phyloP scores from a whole-genome alignment of 495 filamentous ascomycete species.

The Monascus purpureus region DNA sequence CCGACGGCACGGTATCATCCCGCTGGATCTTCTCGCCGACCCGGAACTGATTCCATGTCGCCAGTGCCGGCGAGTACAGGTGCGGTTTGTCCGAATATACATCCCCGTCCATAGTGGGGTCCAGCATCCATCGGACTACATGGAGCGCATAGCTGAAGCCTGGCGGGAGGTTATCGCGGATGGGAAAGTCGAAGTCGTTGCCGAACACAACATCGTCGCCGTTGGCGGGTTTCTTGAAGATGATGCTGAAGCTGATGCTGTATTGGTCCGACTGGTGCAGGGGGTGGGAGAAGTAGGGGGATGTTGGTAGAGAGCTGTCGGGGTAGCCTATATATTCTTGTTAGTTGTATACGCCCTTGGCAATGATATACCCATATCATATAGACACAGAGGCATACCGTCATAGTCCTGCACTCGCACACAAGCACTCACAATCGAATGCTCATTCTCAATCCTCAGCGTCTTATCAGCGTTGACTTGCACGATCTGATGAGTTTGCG shows the following conservation, averaged over 20 bases:
- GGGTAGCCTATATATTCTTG: slow-evolving; percentile 42
- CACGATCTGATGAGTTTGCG: slow-evolving; percentile 47
- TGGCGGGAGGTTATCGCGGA: slow-evolving; percentile 72
- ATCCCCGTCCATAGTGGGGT: slow-evolving; percentile 80
- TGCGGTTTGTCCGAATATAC: slow-evolving; percentile 75
- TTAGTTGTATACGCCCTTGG: slow-evolving; percentile 2
- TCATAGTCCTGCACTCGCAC: slow-evolving; percentile 55
- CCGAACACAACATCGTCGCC: slow-evolving; percentile 72
- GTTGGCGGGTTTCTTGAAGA: slow-evolving; percentile 49
- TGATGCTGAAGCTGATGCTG: slow-evolving; percentile 62
- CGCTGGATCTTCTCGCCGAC: slow-evolving; percentile 38
- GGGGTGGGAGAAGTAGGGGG: slow-evolving; percentile 59
- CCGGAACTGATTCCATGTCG: slow-evolving; percentile 57
- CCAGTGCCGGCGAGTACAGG: slow-evolving; percentile 64
- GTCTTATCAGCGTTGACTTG: slow-evolving; percentile 53
- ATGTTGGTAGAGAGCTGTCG: slow-evolving; percentile 39
- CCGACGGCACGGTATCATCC: slow-evolving; percentile 4
- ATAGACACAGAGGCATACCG: slow-evolving; percentile 18
- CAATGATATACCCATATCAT: not conserved
- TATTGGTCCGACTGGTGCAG: slow-evolving; percentile 65
- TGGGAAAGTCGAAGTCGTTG: slow-evolving; percentile 82
- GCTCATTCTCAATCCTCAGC: slow-evolving; percentile 42
- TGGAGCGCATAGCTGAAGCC: slow-evolving; percentile 71
- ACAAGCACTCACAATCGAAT: slow-evolving; percentile 44
- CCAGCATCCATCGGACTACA: slow-evolving; percentile 72